phyloP scores from a whole-genome alignment of 1,284 basidiomycete species.

The Trametes polyzona region DNA sequence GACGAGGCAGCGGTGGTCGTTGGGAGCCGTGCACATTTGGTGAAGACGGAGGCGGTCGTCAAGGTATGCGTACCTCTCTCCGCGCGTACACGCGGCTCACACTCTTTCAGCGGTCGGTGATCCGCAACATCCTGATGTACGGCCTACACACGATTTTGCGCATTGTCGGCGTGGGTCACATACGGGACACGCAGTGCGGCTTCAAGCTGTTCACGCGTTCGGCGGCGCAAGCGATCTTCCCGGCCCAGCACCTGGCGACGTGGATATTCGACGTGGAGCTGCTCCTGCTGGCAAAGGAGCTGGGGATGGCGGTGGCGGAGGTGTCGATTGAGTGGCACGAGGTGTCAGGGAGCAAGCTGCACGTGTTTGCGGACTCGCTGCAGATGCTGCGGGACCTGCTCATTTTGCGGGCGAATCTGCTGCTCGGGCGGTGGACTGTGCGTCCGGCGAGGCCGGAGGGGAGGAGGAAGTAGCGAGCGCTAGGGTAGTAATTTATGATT shows the following conservation, averaged over 20 bases:
- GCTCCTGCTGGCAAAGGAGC: conserved; percentile 83
- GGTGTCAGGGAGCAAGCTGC: conserved; percentile 89
- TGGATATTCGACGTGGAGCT: conserved; percentile 98
- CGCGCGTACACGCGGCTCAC: not conserved
- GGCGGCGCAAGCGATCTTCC: conserved; percentile 83
- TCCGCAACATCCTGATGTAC: conserved; percentile 94
- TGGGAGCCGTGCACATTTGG: conserved; percentile 90
- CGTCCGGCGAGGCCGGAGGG: not conserved
- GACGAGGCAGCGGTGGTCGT: conserved; percentile 71
- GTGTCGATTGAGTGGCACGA: conserved; percentile 93
- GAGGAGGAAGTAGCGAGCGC: not conserved
- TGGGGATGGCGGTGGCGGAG: conserved; percentile 78
- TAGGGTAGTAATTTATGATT: not conserved
- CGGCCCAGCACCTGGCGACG: conserved; percentile 78
- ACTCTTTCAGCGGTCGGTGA: conserved; percentile 68
- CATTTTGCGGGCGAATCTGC: conserved; percentile 82
- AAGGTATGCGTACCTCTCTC: conserved; percentile 57
- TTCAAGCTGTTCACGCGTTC: conserved; percentile 91
- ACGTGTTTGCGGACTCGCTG: conserved; percentile 80
- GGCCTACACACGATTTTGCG: conserved; percentile 84
- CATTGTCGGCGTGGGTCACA: conserved; percentile 84
- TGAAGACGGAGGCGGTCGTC: conserved; percentile 91
- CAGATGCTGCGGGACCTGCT: conserved; percentile 90
- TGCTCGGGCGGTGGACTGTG: conserved; percentile 68
- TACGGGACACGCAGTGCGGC: conserved; percentile 94